Conservation (phyloP, 805 yeast genomes). For the Gaillardinia entomophila region DNA sequence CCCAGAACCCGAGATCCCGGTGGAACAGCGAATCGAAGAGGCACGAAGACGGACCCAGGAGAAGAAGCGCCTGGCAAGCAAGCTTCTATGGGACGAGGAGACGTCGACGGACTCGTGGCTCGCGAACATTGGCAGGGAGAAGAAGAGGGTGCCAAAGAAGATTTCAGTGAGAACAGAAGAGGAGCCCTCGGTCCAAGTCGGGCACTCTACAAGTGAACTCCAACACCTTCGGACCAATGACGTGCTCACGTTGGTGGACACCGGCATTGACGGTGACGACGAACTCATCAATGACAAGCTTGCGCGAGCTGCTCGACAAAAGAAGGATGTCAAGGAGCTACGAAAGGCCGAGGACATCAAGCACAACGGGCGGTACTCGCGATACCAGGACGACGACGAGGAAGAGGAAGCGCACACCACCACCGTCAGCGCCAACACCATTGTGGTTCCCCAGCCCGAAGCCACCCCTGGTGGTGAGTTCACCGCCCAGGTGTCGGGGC, state of each 20-base stretch:
- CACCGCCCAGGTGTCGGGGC: background rate
- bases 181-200: conserved; percentile 34
- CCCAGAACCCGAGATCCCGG: background rate
- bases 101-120: conserved; percentile 38
- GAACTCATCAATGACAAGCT: conserved; percentile 36
- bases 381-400: conserved; percentile 4
- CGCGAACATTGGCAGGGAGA: conserved; percentile 3
- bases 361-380: conserved; percentile 14
- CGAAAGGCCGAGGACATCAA: conserved; percentile 17
- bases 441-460: conserved; percentile 1
- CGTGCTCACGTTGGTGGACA: conserved; percentile 55
- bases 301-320: conserved; percentile 17
- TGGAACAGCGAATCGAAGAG: conserved; percentile 7
- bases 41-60: conserved; percentile 17
- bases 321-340: conserved; percentile 21
- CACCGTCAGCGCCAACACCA: conserved; percentile 3
- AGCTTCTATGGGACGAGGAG: conserved; percentile 19
- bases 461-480: background rate
- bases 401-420: conserved; percentile 5
- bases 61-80: conserved; percentile 13
- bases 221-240: conserved; percentile 32
- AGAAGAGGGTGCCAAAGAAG: conserved; percentile 4
- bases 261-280: conserved; percentile 24
- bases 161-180: no score
- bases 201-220: conserved; percentile 41